phyloP scores from a whole-genome alignment of 176 grass and related monocot species.

The Aegilops sharonensis region DNA sequence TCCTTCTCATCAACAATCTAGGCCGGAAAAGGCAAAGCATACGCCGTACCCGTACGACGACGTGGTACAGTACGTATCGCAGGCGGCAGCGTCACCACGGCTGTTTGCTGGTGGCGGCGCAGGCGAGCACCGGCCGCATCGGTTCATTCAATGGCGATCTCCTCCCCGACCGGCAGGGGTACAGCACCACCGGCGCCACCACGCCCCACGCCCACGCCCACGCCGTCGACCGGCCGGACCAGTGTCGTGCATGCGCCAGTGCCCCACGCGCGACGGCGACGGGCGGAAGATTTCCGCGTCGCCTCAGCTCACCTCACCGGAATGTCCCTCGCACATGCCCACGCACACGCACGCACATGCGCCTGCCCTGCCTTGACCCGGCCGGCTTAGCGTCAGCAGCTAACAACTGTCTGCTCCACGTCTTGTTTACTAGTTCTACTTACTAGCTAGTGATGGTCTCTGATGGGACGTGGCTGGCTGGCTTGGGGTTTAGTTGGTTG shows the following conservation, averaged over 20 bases:
- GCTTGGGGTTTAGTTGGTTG: background rate
- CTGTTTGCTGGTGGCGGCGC: slow-evolving; percentile 25
- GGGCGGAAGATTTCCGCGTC: background rate
- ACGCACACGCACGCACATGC: background rate
- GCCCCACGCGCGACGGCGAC: slow-evolving; percentile 27
- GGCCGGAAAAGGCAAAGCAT: no score
- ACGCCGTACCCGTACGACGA: no score
- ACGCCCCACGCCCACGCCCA: background rate
- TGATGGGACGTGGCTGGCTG: background rate
- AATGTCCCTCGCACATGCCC: slow-evolving; percentile 28
- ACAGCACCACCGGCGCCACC: background rate
- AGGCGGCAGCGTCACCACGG: background rate
- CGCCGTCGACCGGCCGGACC: slow-evolving; percentile 5
- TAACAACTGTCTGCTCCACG: background rate
- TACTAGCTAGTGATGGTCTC: no score
- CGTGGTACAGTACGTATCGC: background rate
- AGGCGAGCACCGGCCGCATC: background rate
- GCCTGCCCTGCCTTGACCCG: background rate
- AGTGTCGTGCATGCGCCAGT: slow-evolving; percentile 19
- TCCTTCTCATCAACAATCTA: background rate
- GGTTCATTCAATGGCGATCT: background rate
- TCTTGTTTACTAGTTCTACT: background rate
- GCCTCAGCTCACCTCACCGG: background rate
- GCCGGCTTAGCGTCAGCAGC: background rate
- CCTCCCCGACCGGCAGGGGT: background rate